Conservation (phyloP, 1,284 basidiomycete species). For the Pyrrhoderma lamaoense region DNA sequence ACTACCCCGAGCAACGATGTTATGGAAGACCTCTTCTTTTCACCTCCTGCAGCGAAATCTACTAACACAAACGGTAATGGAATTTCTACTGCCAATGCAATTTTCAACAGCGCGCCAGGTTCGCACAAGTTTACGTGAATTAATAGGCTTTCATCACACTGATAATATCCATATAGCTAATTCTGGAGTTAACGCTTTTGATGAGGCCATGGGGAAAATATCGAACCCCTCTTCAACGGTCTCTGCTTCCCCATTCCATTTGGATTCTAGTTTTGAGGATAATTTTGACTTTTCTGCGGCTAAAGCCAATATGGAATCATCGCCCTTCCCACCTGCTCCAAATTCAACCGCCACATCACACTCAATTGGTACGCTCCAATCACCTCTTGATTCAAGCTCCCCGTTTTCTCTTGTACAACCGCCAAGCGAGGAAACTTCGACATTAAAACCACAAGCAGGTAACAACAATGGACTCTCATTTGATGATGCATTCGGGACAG, state of each 20-base stretch:
- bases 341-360: constrained; percentile 10
- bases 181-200: constrained; percentile 62
- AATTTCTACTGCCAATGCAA: background rate
- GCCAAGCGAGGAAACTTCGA: background rate
- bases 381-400: background rate
- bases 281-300: constrained; percentile 74
- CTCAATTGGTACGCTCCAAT: constrained; percentile 3
- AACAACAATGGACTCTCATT: constrained; percentile 28
- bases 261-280: constrained; percentile 65
- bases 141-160: constrained; percentile 15
- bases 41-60: background rate
- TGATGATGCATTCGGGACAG: constrained; percentile 36
- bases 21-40: constrained; percentile 12
- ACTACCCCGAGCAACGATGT: constrained; percentile 7
- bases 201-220: constrained; percentile 59
- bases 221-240: constrained; percentile 30
- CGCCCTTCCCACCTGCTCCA: constrained; percentile 18
- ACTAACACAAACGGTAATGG: constrained; percentile 3
- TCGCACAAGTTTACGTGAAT: background rate
- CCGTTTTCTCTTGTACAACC: constrained; percentile 20
- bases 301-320: constrained; percentile 31
- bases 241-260: constrained; percentile 44
- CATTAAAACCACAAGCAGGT: constrained; percentile 9
- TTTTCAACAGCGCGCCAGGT: constrained; percentile 5
- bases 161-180: constrained; percentile 16